phyloP scores from a whole-genome alignment of 2,329 filamentous ascomycete genomes.

The Monilinia fructicola region DNA sequence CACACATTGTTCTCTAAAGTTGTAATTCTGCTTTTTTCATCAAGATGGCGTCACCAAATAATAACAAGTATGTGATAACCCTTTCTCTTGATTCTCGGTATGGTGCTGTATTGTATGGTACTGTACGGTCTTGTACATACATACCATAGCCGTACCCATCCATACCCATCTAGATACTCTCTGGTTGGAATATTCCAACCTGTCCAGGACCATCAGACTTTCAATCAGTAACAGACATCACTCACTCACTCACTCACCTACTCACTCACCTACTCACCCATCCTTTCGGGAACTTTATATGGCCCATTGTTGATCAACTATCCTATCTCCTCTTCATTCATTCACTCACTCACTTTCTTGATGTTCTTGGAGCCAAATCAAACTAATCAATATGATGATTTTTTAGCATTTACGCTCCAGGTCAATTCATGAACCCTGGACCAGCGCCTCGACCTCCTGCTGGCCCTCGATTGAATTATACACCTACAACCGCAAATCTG shows the following conservation, averaged over 20 bases:
- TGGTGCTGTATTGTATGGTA: constrained; percentile 22
- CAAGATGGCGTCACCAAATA: constrained; percentile 40
- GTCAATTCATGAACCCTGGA: constrained; percentile 92
- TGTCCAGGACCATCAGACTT: neutral
- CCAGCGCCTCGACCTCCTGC: constrained; percentile 88
- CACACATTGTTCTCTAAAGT: constrained; percentile 24
- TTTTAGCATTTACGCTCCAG: constrained; percentile 56
- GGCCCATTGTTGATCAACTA: constrained; percentile 15
- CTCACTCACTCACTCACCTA: no score
- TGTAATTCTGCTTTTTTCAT: constrained; percentile 28
- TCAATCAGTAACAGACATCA: neutral
- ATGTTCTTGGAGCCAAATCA: constrained; percentile 14
- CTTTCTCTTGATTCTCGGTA: constrained; percentile 26
- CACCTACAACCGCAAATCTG: constrained; percentile 68
- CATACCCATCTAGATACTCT: no score
- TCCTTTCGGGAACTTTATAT: neutral
- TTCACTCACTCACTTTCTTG: constrained; percentile 10
- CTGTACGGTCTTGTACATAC: no score
- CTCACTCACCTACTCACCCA: no score
- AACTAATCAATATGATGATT: constrained; percentile 22
- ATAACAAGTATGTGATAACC: constrained; percentile 30
- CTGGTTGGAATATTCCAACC: constrained; percentile 12
- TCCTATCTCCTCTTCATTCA: no score
- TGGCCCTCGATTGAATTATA: constrained; percentile 77
- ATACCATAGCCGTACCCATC: no score